Percentiles rank a stretch among this genome's conserved stretches.
Conservation (phyloP, 352 stramenopile species). For the Albugo laibachii region DNA sequence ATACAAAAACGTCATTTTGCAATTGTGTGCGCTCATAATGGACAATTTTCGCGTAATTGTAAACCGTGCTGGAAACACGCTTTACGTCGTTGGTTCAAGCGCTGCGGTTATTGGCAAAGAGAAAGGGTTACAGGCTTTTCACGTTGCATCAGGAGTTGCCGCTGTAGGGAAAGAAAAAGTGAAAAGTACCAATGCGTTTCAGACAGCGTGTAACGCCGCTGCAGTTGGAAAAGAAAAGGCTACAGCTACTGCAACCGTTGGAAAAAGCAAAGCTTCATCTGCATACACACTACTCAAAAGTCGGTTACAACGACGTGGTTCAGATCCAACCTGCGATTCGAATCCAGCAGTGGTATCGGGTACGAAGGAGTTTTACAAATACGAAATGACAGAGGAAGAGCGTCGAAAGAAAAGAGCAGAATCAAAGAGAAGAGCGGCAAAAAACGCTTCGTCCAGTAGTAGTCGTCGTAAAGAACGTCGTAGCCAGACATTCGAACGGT, state of each 20-base stretch:
- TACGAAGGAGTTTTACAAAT: constrained; percentile 60
- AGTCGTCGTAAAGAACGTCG: no score
- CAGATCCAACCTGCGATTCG: constrained; percentile 1
- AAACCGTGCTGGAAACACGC: constrained; percentile 50
- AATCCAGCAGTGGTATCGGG: constrained; percentile 8
- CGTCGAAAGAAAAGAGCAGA: constrained; percentile 46
- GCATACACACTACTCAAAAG: constrained; percentile 43
- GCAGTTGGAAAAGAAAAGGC: constrained; percentile 37
- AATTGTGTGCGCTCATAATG: constrained; percentile 9
- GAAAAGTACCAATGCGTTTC: constrained; percentile 27
- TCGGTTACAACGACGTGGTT: constrained; percentile 10
- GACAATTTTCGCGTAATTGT: constrained; percentile 53
- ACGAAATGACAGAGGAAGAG: constrained; percentile 66
- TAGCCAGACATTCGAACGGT: no score
- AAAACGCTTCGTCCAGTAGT: constrained; percentile 18
- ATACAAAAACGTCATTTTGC: no score
- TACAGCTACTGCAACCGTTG: constrained; percentile 16
- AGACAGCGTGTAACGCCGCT: constrained; percentile 20
- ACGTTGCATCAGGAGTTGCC: constrained; percentile 25
- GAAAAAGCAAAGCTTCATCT: constrained; percentile 27
- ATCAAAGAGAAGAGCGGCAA: constrained; percentile 33
- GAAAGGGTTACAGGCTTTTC: constrained; percentile 34
- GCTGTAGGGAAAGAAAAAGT: constrained; percentile 24
- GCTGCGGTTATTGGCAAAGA: constrained; percentile 21
- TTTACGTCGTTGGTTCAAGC: constrained; percentile 33